These are phyloP conservation scores for Patellaria atrata DNA, from an alignment of 495 filamentous ascomycete species.

Conservation along the genomic window DNA sequence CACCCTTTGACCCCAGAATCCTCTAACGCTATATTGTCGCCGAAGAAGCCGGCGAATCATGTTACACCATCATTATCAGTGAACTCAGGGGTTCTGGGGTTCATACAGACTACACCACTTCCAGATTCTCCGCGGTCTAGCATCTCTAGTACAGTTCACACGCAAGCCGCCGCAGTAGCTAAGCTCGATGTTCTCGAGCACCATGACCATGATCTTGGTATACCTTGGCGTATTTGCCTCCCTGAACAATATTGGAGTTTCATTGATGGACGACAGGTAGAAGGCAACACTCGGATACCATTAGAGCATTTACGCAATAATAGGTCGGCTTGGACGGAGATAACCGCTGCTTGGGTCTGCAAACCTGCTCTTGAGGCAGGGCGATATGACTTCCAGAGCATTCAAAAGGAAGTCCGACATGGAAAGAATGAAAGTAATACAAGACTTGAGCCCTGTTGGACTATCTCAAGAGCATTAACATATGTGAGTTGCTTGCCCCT, in stretches of 20 bases:
- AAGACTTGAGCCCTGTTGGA: conserved; percentile 14
- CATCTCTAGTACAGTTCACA: conserved; percentile 5
- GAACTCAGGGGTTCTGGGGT: too few species aligned
- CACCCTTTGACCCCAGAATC: too few species aligned
- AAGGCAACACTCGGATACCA: conserved; percentile 5
- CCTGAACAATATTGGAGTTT: conserved; percentile 11
- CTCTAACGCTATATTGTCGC: too few species aligned
- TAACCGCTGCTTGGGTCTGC: conserved; percentile 15
- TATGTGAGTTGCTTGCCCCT: conserved; percentile 2
- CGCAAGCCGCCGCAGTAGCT: conserved; percentile 9
- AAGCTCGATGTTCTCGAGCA: conserved; percentile 10
- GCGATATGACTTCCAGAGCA: conserved; percentile 5
- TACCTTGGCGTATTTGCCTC: conserved; percentile 14
- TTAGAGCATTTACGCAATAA: conserved; percentile 3
- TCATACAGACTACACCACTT: too few species aligned
- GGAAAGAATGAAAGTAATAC: conserved; percentile 10
- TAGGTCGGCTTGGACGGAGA: conserved; percentile 13
- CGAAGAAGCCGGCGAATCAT: too few species aligned
- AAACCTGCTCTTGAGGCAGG: conserved; percentile 13
- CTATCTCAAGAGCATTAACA: conserved; percentile 11
- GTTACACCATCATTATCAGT: too few species aligned
- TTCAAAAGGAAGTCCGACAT: conserved; percentile 12
- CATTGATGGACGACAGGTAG: conserved; percentile 11
- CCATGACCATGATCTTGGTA: conserved; percentile 8
- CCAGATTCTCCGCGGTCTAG: conserved; percentile 11